phyloP scores from a whole-genome alignment of 2,329 filamentous ascomycete genomes.

The Sporothrix inflata region DNA sequence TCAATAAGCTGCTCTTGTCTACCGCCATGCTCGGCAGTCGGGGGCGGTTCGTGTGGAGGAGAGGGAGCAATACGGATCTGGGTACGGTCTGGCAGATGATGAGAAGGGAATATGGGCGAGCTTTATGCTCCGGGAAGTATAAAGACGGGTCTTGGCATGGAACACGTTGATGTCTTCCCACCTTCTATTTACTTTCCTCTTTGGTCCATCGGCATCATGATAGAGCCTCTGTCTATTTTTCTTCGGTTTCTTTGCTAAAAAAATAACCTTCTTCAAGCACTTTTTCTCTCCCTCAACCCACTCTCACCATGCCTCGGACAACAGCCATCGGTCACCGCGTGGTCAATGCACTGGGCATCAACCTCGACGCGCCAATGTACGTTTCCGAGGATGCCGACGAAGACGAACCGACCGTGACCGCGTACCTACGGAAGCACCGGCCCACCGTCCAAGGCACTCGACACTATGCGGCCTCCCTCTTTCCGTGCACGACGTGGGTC shows the following conservation, averaged over 20 bases:
- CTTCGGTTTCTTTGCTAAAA: neutral
- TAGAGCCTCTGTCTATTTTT: neutral
- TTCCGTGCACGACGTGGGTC: constrained; percentile 91
- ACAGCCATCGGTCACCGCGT: constrained; percentile 61
- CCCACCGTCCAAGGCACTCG: constrained; percentile 60
- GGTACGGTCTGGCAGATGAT: too few species aligned
- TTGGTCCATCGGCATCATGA: too few species aligned
- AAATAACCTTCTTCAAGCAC: neutral
- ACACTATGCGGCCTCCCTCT: constrained; percentile 71
- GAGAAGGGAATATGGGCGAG: too few species aligned
- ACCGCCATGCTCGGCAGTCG: constrained; percentile 1
- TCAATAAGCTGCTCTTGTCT: too few species aligned
- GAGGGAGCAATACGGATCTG: too few species aligned
- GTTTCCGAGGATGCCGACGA: constrained; percentile 75
- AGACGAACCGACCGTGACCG: constrained; percentile 62
- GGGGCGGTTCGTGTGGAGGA: neutral
- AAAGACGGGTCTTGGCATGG: too few species aligned
- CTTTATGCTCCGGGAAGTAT: too few species aligned
- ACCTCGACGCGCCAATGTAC: constrained; percentile 68
- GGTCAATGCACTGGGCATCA: constrained; percentile 80
- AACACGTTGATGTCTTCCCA: too few species aligned
- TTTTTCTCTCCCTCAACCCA: neutral
- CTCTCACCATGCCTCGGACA: neutral
- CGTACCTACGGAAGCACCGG: constrained; percentile 69
- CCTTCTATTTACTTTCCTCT: too few species aligned